phyloP scores from a whole-genome alignment of 371 early-diverging fungal genomes.

The Smittium mucronatum region DNA sequence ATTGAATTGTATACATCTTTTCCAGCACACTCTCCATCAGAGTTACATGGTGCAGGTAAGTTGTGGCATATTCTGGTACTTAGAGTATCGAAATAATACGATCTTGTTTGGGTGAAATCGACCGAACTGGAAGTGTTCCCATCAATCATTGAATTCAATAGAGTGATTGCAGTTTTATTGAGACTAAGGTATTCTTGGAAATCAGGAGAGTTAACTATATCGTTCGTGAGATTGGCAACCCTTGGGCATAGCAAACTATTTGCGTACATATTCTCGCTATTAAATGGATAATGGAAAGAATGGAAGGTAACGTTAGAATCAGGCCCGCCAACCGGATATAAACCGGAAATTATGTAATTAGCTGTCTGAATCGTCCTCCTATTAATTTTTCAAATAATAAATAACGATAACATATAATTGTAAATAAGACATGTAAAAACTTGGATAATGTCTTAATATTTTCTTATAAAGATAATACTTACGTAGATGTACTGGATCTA shows the following conservation, averaged over 20 bases:
- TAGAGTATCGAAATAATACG: neutral
- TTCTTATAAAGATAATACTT: slow-evolving; percentile 4
- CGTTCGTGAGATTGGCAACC: neutral
- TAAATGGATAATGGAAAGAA: neutral
- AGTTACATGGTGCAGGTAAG: neutral
- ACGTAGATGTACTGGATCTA: neutral
- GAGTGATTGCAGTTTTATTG: neutral
- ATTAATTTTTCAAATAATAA: no score
- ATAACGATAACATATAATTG: neutral
- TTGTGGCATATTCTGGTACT: neutral
- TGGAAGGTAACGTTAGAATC: neutral
- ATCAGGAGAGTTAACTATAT: neutral
- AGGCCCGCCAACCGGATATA: neutral
- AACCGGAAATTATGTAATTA: neutral
- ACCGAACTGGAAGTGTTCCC: neutral
- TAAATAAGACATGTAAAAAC: neutral
- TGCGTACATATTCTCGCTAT: neutral
- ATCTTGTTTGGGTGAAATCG: neutral
- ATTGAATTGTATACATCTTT: neutral
- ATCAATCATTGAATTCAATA: neutral
- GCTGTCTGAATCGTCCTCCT: neutral
- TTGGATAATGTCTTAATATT: neutral
- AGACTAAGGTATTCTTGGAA: neutral
- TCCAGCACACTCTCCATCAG: neutral
- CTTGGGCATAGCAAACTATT: neutral